Percentiles rank a stretch among this genome's conserved stretches.
Evolutionary conservation across 768 basidiomycete genomes (phyloP).

Genomic region (Boletus speciosus): DNA sequence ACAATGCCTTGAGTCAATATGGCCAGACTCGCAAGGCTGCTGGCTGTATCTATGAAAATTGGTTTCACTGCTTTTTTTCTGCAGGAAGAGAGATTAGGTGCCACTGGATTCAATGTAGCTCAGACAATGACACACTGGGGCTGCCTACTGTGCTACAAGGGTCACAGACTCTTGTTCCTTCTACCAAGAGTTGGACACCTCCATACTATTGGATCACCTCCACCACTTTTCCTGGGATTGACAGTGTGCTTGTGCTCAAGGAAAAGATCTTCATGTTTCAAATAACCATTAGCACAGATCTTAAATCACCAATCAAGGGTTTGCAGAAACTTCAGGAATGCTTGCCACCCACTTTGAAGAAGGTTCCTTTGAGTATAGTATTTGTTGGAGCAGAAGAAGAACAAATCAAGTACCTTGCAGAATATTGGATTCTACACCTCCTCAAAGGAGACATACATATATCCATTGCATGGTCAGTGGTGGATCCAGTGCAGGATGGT

Average conservation of each 20-base stretch:
- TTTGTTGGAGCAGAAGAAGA: background rate
- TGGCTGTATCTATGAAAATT: background rate
- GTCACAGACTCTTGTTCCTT: background rate
- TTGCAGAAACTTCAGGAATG: background rate
- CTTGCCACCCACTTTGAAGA: background rate
- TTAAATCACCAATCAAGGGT: background rate
- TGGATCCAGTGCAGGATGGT: background rate
- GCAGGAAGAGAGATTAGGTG: background rate
- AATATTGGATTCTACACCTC: background rate
- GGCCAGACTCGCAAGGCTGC: background rate
- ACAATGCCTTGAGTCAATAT: background rate
- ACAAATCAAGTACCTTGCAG: background rate
- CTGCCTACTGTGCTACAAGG: no score
- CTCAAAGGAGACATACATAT: no score
- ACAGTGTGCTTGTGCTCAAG: background rate
- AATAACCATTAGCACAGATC: background rate
- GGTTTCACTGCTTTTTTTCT: background rate
- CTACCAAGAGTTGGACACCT: no score
- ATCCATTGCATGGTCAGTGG: background rate
- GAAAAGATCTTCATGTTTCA: background rate
- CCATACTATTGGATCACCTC: background rate
- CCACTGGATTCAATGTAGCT: background rate
- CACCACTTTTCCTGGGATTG: background rate
- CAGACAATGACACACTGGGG: no score
- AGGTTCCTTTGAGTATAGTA: background rate